These are phyloP conservation scores for Penicillium egyptiacum DNA, from an alignment of 495 filamentous ascomycete species.

Conservation along the genomic window DNA sequence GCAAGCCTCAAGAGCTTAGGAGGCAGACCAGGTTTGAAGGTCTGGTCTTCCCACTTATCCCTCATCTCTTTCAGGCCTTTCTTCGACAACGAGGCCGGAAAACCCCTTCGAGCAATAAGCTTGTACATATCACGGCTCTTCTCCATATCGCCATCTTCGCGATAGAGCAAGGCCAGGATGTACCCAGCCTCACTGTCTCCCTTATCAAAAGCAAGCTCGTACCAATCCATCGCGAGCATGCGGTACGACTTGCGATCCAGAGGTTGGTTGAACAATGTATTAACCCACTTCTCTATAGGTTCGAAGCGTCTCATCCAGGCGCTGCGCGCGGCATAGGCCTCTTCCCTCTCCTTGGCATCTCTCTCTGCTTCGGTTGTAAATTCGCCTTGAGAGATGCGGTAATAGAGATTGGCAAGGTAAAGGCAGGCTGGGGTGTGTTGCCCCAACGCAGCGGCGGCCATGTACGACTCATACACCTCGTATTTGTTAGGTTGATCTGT, in stretches of 20 bases:
- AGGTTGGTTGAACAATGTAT: constrained; percentile 9
- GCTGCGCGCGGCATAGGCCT: neutral
- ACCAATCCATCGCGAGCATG: constrained; percentile 36
- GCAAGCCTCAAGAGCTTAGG: neutral
- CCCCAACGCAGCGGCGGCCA: constrained; percentile 35
- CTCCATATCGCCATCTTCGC: constrained; percentile 20
- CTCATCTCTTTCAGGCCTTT: constrained; percentile 13
- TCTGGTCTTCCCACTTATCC: constrained; percentile 24
- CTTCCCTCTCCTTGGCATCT: neutral
- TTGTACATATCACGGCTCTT: constrained; percentile 6
- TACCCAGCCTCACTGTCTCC: constrained; percentile 16
- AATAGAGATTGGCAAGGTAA: constrained; percentile 44
- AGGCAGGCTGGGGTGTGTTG: constrained; percentile 31
- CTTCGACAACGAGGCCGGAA: neutral
- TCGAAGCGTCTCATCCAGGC: neutral
- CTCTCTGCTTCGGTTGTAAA: constrained; percentile 29
- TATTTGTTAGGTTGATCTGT: constrained; percentile 15
- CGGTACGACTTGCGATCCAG: constrained; percentile 26
- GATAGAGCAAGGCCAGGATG: constrained; percentile 25
- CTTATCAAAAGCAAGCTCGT: constrained; percentile 20
- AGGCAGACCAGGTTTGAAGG: neutral
- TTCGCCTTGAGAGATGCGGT: constrained; percentile 28
- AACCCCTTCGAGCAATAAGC: neutral
- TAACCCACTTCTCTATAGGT: neutral
- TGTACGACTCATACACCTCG: constrained; percentile 38